These are phyloP conservation scores for Sclerotinia borealis DNA, from an alignment of 2,329 filamentous ascomycete genomes.

Conservation along the genomic window DNA sequence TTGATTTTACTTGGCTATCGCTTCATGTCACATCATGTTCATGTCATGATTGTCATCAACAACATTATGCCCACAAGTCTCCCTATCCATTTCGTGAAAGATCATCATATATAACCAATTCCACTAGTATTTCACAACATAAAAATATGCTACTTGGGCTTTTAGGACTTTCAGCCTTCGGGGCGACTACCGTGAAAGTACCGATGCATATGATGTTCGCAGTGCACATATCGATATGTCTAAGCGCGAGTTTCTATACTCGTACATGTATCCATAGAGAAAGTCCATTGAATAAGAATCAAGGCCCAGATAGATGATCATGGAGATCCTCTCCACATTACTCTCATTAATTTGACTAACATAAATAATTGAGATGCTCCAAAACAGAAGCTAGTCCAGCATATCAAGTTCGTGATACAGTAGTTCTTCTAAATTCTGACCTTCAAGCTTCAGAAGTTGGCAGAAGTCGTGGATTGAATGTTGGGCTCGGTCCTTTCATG, in stretches of 20 bases:
- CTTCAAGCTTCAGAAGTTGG: too few species aligned
- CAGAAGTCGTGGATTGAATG: neutral
- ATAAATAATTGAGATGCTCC: neutral
- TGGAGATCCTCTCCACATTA: conserved; percentile 2
- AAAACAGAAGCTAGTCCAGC: neutral
- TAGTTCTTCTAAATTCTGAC: too few species aligned
- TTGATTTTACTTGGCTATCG: neutral
- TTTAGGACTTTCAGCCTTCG: neutral
- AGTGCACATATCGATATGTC: neutral
- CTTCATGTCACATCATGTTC: neutral
- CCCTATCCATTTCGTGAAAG: neutral
- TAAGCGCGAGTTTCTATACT: neutral
- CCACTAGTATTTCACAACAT: neutral
- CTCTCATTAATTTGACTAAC: neutral
- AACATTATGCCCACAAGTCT: too few species aligned
- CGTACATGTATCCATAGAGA: neutral
- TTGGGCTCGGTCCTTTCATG: neutral
- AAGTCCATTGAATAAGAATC: neutral
- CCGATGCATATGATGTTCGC: too few species aligned
- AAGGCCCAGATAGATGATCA: neutral
- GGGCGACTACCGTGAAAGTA: neutral
- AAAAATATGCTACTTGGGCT: neutral
- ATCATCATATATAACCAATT: neutral
- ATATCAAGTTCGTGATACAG: neutral
- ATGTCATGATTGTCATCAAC: too few species aligned